These are phyloP conservation scores for Amanita pallidorosea DNA, from an alignment of 768 basidiomycete species.

Conservation along the genomic window DNA sequence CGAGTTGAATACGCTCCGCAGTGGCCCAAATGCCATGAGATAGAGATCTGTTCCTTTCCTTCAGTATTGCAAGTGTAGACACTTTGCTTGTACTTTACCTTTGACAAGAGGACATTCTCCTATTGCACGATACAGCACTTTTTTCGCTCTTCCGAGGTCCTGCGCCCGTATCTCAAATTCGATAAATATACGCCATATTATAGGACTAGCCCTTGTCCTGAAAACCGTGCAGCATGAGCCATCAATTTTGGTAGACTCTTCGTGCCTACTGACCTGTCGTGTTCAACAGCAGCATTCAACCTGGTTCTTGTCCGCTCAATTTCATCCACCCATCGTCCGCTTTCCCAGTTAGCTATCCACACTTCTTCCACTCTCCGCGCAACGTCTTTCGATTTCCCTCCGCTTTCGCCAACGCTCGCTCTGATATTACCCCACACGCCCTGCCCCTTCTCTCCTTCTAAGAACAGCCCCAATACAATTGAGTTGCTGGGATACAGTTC, in stretches of 20 bases:
- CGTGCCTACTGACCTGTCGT: conserved; percentile 43
- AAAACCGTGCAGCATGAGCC: conserved; percentile 5
- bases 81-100: conserved; percentile 31
- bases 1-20: conserved; percentile 50
- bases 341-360: conserved; percentile 77
- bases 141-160: conserved; percentile 53
- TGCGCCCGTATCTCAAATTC: conserved; percentile 67
- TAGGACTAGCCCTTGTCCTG: conserved; percentile 57
- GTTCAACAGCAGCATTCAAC: conserved; percentile 49
- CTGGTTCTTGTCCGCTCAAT: conserved; percentile 60
- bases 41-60: conserved; percentile 45
- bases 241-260: not conserved
- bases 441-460: conserved; percentile 69
- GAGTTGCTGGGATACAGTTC: conserved; percentile 61
- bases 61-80: not conserved
- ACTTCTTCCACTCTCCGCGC: conserved; percentile 54
- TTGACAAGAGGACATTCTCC: conserved; percentile 68
- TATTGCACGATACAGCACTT: conserved; percentile 62
- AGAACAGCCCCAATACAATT: conserved; percentile 57
- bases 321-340: conserved; percentile 59
- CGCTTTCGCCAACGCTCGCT: conserved; percentile 40
- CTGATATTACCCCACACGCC: conserved; percentile 71
- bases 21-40: conserved; percentile 63
- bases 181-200: conserved; percentile 65
- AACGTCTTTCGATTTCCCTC: conserved; percentile 40